Conservation (phyloP, 2,329 filamentous ascomycete species). For the Alternaria brassicicola region DNA sequence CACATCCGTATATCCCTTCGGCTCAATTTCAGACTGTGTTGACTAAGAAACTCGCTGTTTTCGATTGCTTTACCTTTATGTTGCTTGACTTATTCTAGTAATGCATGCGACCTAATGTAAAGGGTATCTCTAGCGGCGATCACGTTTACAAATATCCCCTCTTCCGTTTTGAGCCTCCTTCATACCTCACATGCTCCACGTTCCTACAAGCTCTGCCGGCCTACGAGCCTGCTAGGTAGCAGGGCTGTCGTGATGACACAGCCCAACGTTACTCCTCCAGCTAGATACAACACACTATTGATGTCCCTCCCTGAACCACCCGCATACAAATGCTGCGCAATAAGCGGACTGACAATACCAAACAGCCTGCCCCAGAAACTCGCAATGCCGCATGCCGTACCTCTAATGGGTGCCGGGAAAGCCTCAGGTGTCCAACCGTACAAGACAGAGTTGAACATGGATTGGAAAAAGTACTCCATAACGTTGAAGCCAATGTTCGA, state of each 20-base stretch:
- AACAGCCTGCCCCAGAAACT: conserved; percentile 66
- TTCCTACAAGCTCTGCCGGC: conserved; percentile 20
- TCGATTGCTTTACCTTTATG: not conserved
- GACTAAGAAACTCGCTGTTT: not conserved
- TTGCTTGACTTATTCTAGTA: not conserved
- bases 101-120: not conserved
- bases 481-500: conserved; percentile 58
- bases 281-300: conserved; percentile 62
- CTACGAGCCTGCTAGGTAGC: conserved; percentile 52
- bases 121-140: conserved; percentile 3
- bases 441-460: conserved; percentile 59
- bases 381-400: conserved; percentile 61
- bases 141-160: not conserved
- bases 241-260: conserved; percentile 60
- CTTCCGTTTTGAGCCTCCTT: not conserved
- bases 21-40: not conserved
- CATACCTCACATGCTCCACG: not conserved
- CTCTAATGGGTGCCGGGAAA: conserved; percentile 59
- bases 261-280: conserved; percentile 60
- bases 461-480: conserved; percentile 62
- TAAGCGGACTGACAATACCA: conserved; percentile 63
- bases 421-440: conserved; percentile 61
- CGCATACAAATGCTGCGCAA: conserved; percentile 56
- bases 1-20: not conserved
- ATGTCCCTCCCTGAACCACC: conserved; percentile 45